Evolutionary conservation across 108 stramenopile genomes (phyloP).

Genomic region (Cyclotella sp.): DNA sequence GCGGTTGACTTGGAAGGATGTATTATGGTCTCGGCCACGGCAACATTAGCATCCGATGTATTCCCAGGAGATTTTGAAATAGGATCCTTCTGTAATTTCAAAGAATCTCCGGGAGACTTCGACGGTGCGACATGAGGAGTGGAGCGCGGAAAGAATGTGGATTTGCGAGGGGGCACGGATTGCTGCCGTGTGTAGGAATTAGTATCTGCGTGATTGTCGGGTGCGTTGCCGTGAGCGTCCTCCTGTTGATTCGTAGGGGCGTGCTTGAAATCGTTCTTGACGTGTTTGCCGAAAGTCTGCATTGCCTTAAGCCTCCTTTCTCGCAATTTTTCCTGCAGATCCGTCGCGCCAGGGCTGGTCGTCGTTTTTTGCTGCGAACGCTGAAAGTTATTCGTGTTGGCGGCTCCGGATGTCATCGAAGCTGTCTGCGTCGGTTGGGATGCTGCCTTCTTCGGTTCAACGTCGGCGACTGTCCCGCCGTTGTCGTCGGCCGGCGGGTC

Average conservation of each 20-base stretch:
- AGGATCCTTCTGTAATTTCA: neutral
- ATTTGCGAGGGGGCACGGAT: constrained; percentile 10
- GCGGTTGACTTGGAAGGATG: too few relatives aligned
- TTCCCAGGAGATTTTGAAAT: neutral
- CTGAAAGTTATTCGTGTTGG: neutral
- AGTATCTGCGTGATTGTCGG: neutral
- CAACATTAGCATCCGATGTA: too few relatives aligned
- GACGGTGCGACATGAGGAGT: neutral
- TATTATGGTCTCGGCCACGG: too few relatives aligned
- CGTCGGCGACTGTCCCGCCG: neutral
- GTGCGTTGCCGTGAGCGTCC: neutral
- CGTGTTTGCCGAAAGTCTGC: neutral
- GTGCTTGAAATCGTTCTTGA: neutral
- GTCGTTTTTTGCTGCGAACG: neutral
- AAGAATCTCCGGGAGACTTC: neutral
- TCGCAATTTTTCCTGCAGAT: constrained; percentile 17
- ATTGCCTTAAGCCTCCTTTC: constrained; percentile 10
- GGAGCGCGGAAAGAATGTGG: constrained; percentile 26
- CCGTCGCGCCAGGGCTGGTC: neutral
- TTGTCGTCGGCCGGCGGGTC: neutral
- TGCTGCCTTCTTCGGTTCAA: neutral
- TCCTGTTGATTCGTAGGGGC: neutral
- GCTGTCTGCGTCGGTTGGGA: neutral
- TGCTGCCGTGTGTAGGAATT: neutral
- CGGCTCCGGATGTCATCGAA: neutral